phyloP scores from a whole-genome alignment of 345 rosid species.

The Viola odorata region DNA sequence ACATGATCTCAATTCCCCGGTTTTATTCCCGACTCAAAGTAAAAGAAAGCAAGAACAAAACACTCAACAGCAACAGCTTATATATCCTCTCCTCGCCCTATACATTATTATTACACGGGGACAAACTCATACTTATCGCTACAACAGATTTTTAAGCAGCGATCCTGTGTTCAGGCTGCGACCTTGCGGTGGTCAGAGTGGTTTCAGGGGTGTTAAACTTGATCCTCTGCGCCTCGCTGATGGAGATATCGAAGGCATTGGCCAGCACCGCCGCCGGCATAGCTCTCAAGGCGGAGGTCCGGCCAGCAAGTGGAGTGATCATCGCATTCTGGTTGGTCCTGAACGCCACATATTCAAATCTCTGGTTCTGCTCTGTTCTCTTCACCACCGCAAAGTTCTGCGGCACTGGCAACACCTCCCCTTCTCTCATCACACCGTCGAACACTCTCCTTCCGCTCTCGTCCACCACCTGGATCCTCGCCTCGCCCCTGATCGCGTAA shows the following conservation, averaged over 20 bases:
- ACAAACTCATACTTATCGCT: too few species aligned
- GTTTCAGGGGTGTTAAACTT: slow-evolving; percentile 19
- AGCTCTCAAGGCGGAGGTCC: slow-evolving; percentile 20
- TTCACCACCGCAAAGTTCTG: slow-evolving; percentile 30
- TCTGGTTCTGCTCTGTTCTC: slow-evolving; percentile 21
- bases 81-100: too few species aligned
- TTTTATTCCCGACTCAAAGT: too few species aligned
- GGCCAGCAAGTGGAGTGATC: slow-evolving; percentile 27
- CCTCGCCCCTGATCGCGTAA: slow-evolving; percentile 29
- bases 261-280: slow-evolving; percentile 31
- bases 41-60: too few species aligned
- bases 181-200: not conserved
- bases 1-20: too few species aligned
- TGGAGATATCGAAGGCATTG: slow-evolving; percentile 30
- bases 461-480: slow-evolving; percentile 27
- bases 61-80: too few species aligned
- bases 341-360: slow-evolving; percentile 36
- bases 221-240: slow-evolving; percentile 29
- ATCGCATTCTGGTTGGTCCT: slow-evolving; percentile 27
- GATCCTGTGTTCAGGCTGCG: too few species aligned
- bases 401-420: slow-evolving; percentile 34
- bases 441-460: slow-evolving; percentile 25
- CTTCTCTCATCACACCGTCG: slow-evolving; percentile 21
- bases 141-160: too few species aligned
- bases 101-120: too few species aligned